Evolutionary conservation across 1,139 yeast genomes (phyloP), one percentile per base, ranked within the genome.

Genomic region (Diutina neorugosa): DNA sequence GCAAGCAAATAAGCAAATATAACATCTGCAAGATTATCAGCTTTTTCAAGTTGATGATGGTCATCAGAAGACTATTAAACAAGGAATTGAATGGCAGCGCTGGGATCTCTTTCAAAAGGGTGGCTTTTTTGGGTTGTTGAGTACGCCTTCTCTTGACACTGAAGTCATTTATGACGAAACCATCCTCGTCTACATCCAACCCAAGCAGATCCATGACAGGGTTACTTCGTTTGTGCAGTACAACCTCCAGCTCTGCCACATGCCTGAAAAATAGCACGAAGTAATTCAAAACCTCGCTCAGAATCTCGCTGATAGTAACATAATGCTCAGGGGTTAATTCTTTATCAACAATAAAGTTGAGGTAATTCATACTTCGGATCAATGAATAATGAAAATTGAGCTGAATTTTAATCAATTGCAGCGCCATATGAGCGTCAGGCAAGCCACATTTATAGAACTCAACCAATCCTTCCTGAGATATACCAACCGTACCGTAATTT

Each of bases 131-230:
- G 46, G 41, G 40, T 11, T 8, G 19, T 37, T 42, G 37, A 7
- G 14, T 27, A n/a, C 50, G 50, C 23, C 75, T 63, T 56, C 77
- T 60, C 57, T 73, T 74, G 3, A 70, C 76, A 14, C 73, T 69
- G 55, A 74, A 74, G 59, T 74, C 78, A 57, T 74, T 74, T 14
- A 74, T 73, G 1, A 74, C 75, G 61, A 73, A 73, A 16, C 79
- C 78, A 58, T 74, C 78, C 52, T 74, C 78, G 57, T 74, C 78
- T 25, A 63, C 60, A 53, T 63, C 66, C 20, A 62, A 52, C 3
- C 53, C 44, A 31, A 56, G 50, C 50, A 46, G 50, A 4, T 14
- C 50, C 50, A 46, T 46, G 21, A 46, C 50, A 8, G 41, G 40
- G n/a, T 46, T 46, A 16, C 40, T 46, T 11, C 37, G 40, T 12